Conservation (phyloP, 768 basidiomycete species). For the Amanita thiersii region DNA sequence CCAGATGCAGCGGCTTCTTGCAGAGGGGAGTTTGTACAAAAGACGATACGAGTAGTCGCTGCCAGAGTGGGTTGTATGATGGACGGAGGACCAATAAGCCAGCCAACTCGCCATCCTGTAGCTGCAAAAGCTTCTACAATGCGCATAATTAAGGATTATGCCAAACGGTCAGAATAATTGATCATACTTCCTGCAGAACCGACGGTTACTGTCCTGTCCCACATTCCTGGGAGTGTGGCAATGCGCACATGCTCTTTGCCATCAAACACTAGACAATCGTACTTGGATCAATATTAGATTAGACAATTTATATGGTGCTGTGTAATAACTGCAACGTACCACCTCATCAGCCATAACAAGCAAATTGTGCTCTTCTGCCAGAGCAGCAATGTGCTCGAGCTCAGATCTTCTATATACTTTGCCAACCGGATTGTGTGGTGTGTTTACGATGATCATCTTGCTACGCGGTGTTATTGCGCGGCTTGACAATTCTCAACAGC, state of each 20-base stretch:
- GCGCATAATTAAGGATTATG: neutral
- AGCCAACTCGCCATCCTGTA: constrained; percentile 96
- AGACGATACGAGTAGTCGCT: constrained; percentile 89
- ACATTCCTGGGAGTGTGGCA: constrained; percentile 94
- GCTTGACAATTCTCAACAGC: constrained; percentile 23
- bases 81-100: constrained; percentile 82
- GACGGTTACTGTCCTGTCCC: constrained; percentile 96
- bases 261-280: constrained; percentile 90
- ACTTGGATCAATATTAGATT: constrained; percentile 35
- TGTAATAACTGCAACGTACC: constrained; percentile 35
- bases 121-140: constrained; percentile 85
- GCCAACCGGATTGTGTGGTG: constrained; percentile 97
- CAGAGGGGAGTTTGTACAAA: constrained; percentile 89
- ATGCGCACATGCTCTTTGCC: constrained; percentile 86
- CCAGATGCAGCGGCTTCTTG: constrained; percentile 94
- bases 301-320: neutral
- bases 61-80: constrained; percentile 85
- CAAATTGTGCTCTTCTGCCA: constrained; percentile 90
- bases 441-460: constrained; percentile 94
- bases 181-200: constrained; percentile 87
- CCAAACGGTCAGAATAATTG: constrained; percentile 4
- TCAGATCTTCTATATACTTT: constrained; percentile 88
- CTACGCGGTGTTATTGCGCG: constrained; percentile 80
- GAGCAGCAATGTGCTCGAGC: constrained; percentile 73
- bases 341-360: constrained; percentile 96